These are phyloP conservation scores for Cerioporus squamosus DNA, from an alignment of 1,284 basidiomycete genomes.

Conservation along the genomic window DNA sequence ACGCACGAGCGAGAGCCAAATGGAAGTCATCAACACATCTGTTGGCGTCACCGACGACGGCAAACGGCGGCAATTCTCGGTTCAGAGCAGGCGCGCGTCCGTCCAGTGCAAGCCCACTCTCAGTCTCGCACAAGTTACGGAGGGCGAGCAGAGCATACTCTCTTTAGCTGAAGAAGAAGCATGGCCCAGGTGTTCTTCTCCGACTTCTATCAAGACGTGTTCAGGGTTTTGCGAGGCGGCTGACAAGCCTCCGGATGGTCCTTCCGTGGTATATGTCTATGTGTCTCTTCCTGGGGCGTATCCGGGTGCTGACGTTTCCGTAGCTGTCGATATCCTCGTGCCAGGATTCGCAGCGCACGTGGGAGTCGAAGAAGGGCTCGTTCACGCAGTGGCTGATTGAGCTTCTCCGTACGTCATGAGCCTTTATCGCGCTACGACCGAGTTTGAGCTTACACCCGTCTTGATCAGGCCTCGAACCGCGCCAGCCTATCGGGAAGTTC, in stretches of 20 bases:
- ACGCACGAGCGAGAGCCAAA: slow-evolving; percentile 11
- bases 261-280: slow-evolving; percentile 22
- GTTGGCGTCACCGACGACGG: slow-evolving; percentile 17
- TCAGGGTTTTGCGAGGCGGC: slow-evolving; percentile 21
- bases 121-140: slow-evolving; percentile 13
- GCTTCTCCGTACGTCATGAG: slow-evolving; percentile 12
- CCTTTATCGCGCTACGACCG: too few relatives aligned
- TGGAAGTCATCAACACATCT: slow-evolving; percentile 14
- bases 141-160: background rate
- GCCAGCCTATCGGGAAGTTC: slow-evolving; percentile 14
- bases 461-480: slow-evolving; percentile 11
- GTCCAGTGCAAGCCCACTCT: slow-evolving; percentile 8
- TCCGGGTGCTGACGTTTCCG: background rate
- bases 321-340: slow-evolving; percentile 28
- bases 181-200: slow-evolving; percentile 15
- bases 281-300: background rate
- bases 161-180: slow-evolving; percentile 5
- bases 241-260: slow-evolving; percentile 3
- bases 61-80: slow-evolving; percentile 14
- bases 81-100: slow-evolving; percentile 11
- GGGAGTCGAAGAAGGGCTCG: slow-evolving; percentile 24
- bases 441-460: background rate
- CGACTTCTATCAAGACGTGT: slow-evolving; percentile 17
- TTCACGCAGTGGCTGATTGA: slow-evolving; percentile 24
- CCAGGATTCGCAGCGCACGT: slow-evolving; percentile 25